Evolutionary conservation across 768 basidiomycete genomes (phyloP), one percentile per base, ranked within the genome.

Genomic region (Rubroboletus pulcherrimus): DNA sequence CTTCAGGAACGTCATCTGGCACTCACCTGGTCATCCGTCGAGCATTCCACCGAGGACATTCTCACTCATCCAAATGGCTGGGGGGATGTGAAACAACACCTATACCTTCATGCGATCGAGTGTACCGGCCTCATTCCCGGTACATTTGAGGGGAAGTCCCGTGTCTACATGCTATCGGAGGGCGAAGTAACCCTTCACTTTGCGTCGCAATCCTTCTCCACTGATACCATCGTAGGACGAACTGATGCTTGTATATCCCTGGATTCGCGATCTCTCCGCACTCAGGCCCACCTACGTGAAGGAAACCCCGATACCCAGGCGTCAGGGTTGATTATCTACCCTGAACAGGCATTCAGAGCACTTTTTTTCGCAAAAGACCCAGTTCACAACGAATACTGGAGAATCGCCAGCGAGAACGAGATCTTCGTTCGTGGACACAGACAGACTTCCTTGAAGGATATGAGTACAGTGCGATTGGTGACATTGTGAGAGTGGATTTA

Each of bases 41-140:
- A 63, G 34, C 35, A 53, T 21, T 45, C 53, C 15, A 62, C 56
- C 26, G 56, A 63, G 14, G 62, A 63, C 12, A 60, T 70, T 8
- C 53, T 69, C 17, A 62, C 66, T 5, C 60, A 66, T 44, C 69
- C 68, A 9, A 70, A 69, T 38, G 69, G 67, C 5, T 70, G 68
- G 68, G 67, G 68, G 11, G 60, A 59, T 4, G 29, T 44, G 4
- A 67, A 68, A 37, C 69, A 66, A 24, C 57, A 59, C n/a, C 49
- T 58, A 8, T 60, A 69, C 40, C 60, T 58, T 29, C 60, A 48
- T 3, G 68, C 69, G 8, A 58, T 61, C 1, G 51, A 50, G 19
- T 11, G 34, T 42, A 65, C 69, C 2, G 62, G 63, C 14, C 59
- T 69, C 12, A 34, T 70, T 15, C 54, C 63, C 7, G 26, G 10